Base-by-base conservation (phyloP, 2,329 filamentous ascomycete species). In the Calonectria hawksworthii region DNA sequence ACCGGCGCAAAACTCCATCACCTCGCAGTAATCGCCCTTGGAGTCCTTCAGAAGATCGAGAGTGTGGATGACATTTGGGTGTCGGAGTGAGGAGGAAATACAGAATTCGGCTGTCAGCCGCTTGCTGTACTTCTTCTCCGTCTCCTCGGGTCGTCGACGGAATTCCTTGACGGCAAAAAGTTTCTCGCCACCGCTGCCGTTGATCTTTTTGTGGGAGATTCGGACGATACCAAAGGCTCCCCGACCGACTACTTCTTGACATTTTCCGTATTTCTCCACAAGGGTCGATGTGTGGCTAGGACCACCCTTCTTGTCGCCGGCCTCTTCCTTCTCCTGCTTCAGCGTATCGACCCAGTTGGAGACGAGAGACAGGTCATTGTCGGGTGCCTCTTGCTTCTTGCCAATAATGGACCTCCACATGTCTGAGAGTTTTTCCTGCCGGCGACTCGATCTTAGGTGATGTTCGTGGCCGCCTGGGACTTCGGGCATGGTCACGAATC, bases 111-210 rank as follows among this genome's bases (percentile, higher is more conserved):
- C 96, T 2, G 97, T 99, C 68, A 99, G 90, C 32, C 97, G 94
- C 85, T 99, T 99, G 89, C 97, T 98, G 85, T 99, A 99, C 84
- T 98, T 98, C 88, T 98, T 98, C 80, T 96, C 93, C 18, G 95
- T 98, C 86, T 99, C 97, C 81, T 98, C 95, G 1, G 96, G 96
- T 64, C 96, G 92, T 77, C 96, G 94, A 74, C 96, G 95, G 87
- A 99, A 99, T 85, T 99, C 97, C 87, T 99, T 99, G 83, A 99
- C 96, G 47, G 97, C 97, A 83, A 97, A 99, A 13, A 99, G 90
- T 87, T 98, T 96, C 86, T 99, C 97, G 80, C 91, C 92, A 80
- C 91, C 92, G 81, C 91, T 93, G 81, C 93, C 94, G 18, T 95
- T 94, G 75, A 98, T 91, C 75, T 95, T 94, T 87, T 99, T 99